Percentiles rank a stretch among this genome's conserved stretches.
Conservation (phyloP, 169 alveolate genomes). For the Cryptosporidium meleagridis region DNA sequence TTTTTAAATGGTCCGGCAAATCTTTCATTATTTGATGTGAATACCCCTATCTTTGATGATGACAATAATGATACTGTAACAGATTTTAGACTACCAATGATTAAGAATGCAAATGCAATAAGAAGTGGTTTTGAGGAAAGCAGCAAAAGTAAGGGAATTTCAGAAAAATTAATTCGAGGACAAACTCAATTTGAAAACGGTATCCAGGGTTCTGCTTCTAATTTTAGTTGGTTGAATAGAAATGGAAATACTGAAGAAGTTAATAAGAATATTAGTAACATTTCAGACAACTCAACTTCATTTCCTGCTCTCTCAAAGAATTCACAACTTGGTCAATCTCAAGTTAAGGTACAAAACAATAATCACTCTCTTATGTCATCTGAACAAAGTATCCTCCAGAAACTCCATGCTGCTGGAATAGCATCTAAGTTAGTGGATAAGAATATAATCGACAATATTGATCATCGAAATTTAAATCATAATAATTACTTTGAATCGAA, state of each 20-base stretch:
- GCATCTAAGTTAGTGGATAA: neutral
- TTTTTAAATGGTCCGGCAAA: slow-evolving; percentile 72
- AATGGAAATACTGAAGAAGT: neutral
- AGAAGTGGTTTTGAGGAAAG: neutral
- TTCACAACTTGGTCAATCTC: slow-evolving; percentile 24
- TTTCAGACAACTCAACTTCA: slow-evolving; percentile 29
- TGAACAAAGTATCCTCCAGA: slow-evolving; percentile 29
- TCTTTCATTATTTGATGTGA: slow-evolving; percentile 58
- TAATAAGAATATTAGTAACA: neutral
- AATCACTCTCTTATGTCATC: neutral
- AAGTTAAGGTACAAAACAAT: neutral
- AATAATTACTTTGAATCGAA: neutral
- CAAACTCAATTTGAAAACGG: neutral
- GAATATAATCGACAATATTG: neutral
- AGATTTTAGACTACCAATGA: slow-evolving; percentile 1
- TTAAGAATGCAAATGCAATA: neutral
- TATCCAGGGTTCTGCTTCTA: neutral
- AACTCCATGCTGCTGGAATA: slow-evolving; percentile 47
- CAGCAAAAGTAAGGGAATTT: neutral
- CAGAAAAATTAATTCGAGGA: neutral
- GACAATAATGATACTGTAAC: slow-evolving; percentile 16
- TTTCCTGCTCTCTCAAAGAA: slow-evolving; percentile 56
- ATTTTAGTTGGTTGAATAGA: slow-evolving; percentile 69
- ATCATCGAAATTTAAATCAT: neutral
- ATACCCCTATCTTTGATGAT: slow-evolving; percentile 69